Evolutionary conservation across 331 rosid genomes (phyloP), one percentile per base, ranked within the genome.

Genomic region (Telfairia occidentalis): DNA sequence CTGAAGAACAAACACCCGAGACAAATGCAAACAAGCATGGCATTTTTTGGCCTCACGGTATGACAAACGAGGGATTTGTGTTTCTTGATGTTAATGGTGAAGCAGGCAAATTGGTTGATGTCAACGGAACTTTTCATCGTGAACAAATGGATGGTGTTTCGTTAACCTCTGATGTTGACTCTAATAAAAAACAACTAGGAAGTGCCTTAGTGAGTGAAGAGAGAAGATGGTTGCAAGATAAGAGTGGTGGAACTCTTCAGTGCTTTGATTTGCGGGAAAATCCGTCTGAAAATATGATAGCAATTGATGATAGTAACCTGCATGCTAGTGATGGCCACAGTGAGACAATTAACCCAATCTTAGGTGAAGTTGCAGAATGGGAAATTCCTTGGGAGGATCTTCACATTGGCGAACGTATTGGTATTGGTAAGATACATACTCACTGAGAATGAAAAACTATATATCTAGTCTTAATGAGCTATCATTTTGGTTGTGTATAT

Each of bases 381-480:
- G 99, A 95, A 89, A 81, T 95, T 75, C 88, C 84, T 71, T 95
- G 99, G 99, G 97, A 92, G 86, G 97, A 95, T 87, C 97, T 95
- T 79, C 84, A 82, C 61, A 83, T 95, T 80, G 99, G 97, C 38
- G 97, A 95, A 83, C 99, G 99, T 19, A 95, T 95, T 75, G 99
- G 99, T 76, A 95, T 95, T 73, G 99, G 99, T 95, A 85, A 92
- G 97, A 34, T 43, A 11, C 53, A 13, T 32, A 16, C 2, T 58
- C 65, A 24, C 28, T 58, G 9, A 10, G 67, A 28, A 29, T 0
- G 9, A 32, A 34, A 61, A 61, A 34, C 6, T 13, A 61, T 10
- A 34, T 61, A 34, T 61, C 70, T 61, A 32, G 29, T 30, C 26
- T 61, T 0, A 18, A 6, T 18, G 70, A 34, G 46, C 7, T 61